Percentiles rank a stretch among this genome's conserved stretches.
Conservation (phyloP, 192 early-diverging fungal species). For the Gorgonomyces haynaldii region DNA sequence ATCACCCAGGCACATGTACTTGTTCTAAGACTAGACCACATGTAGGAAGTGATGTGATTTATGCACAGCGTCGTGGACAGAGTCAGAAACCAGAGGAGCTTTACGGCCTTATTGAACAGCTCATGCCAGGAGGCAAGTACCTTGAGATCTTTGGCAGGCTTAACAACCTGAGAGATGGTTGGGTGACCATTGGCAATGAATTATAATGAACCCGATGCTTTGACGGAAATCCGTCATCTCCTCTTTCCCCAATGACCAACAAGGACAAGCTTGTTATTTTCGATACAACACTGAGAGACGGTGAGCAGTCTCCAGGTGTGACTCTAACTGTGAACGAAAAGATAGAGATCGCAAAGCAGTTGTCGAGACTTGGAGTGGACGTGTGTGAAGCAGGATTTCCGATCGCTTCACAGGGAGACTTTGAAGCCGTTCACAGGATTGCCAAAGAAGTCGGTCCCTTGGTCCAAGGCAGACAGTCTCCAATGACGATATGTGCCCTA, state of each 20-base stretch:
- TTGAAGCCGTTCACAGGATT: constrained; percentile 87
- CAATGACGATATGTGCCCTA: constrained; percentile 84
- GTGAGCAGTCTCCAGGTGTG: constrained; percentile 94
- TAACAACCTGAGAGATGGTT: constrained; percentile 90
- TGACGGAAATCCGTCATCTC: too few species aligned
- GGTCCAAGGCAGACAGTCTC: constrained; percentile 66
- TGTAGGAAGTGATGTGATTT: constrained; percentile 83
- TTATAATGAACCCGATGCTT: too few species aligned
- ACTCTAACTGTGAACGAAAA: constrained; percentile 88
- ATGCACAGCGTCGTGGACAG: constrained; percentile 84
- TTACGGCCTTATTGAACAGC: constrained; percentile 89
- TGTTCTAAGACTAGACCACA: too few species aligned
- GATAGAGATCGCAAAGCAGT: constrained; percentile 84
- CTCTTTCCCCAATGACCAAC: too few species aligned
- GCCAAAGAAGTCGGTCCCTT: constrained; percentile 82
- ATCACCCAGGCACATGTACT: constrained; percentile 21
- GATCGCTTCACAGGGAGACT: constrained; percentile 86
- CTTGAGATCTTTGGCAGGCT: constrained; percentile 93
- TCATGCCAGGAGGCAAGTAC: constrained; percentile 81
- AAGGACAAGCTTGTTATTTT: constrained; percentile 83
- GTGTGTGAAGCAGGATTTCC: constrained; percentile 95
- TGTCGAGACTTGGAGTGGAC: constrained; percentile 90
- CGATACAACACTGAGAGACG: constrained; percentile 93
- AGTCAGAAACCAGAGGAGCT: constrained; percentile 94
- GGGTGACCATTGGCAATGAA: constrained; percentile 96